phyloP scores from a whole-genome alignment of 345 rosid genomes.

The Citrus maxima region DNA sequence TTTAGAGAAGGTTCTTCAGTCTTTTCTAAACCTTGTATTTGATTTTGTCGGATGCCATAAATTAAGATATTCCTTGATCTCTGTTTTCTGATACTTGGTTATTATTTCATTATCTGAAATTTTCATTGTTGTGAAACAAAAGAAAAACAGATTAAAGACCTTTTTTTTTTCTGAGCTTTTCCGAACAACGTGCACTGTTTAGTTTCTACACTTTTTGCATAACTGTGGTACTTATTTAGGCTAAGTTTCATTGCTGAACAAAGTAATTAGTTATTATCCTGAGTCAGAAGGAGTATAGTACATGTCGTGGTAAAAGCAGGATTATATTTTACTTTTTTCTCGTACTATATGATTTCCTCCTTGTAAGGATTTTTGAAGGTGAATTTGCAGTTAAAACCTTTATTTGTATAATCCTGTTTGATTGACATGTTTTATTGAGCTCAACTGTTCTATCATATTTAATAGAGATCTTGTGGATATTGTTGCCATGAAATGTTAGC shows the following conservation, averaged over 20 bases:
- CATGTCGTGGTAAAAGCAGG: not conserved
- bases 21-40: not conserved
- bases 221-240: not conserved
- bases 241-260: not conserved
- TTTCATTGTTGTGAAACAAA: slow-evolving; percentile 1
- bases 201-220: not conserved
- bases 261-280: not conserved
- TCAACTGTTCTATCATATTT: not conserved
- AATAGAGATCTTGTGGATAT: not conserved
- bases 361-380: not conserved
- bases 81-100: not conserved
- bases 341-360: not conserved
- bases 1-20: not conserved
- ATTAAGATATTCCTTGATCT: not conserved
- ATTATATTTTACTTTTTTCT: not conserved
- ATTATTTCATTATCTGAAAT: not conserved
- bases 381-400: not conserved
- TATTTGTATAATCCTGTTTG: not conserved
- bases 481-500: not conserved
- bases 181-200: not conserved
- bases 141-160: not conserved
- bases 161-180: not conserved
- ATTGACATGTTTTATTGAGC: not conserved
- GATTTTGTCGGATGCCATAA: not conserved
- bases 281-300: not conserved